Evolutionary conservation across 495 filamentous ascomycete genomes (phyloP).

Genomic region (Lepidopterella palustris): DNA sequence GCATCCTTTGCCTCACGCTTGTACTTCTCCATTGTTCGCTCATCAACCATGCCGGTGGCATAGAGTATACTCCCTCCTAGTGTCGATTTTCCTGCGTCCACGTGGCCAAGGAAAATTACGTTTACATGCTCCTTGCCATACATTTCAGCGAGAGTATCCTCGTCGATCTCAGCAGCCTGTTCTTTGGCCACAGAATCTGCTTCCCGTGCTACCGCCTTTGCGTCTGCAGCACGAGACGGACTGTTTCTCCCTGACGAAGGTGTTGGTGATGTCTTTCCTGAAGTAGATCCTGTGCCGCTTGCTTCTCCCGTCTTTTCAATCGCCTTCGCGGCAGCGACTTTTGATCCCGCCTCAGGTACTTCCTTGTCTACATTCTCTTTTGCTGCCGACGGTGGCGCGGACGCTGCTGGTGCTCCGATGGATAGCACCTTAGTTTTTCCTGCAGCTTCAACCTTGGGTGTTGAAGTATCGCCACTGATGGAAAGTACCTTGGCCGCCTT

Average conservation of each 20-base stretch:
- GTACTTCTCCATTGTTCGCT: constrained; percentile 96
- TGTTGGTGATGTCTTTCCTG: constrained; percentile 67
- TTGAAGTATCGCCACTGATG: constrained; percentile 48
- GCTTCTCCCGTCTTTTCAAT: constrained; percentile 69
- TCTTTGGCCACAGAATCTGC: constrained; percentile 80
- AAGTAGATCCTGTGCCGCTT: constrained; percentile 41
- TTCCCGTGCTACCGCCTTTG: constrained; percentile 51
- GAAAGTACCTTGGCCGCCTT: constrained; percentile 64
- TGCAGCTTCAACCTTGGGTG: constrained; percentile 44
- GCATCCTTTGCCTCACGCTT: constrained; percentile 93
- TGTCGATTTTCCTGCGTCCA: constrained; percentile 95
- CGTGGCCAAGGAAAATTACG: constrained; percentile 96
- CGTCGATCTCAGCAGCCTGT: constrained; percentile 84
- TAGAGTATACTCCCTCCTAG: constrained; percentile 89
- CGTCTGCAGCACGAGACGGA: constrained; percentile 51
- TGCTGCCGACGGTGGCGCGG: constrained; percentile 34
- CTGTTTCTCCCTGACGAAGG: constrained; percentile 73
- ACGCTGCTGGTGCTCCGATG: constrained; percentile 29
- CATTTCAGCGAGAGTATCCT: constrained; percentile 84
- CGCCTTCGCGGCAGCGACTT: constrained; percentile 72
- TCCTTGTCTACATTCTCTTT: constrained; percentile 48
- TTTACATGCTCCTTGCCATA: constrained; percentile 99
- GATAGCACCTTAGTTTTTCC: constrained; percentile 33
- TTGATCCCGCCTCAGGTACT: constrained; percentile 53
- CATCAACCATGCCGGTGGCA: constrained; percentile 95